These are phyloP conservation scores for Acer negundo DNA, from an alignment of 345 rosid species.

Conservation along the genomic window DNA sequence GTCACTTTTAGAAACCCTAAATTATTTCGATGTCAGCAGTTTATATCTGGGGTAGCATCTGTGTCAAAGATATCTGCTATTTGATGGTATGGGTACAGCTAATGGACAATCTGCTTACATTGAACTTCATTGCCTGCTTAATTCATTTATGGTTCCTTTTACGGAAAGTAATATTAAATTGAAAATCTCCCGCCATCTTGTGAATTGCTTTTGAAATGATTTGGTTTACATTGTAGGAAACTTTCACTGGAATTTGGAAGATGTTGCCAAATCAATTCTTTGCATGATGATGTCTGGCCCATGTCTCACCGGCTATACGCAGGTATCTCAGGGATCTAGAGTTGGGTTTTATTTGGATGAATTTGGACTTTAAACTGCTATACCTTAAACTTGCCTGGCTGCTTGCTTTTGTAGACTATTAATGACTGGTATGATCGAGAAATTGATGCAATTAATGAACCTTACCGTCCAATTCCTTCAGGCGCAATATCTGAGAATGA, in stretches of 20 bases:
- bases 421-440: conserved; percentile 98
- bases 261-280: conserved; percentile 83
- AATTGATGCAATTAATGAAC: conserved; percentile 96
- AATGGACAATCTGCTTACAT: too few relatives aligned
- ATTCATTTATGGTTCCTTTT: background rate
- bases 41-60: background rate
- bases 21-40: too few relatives aligned
- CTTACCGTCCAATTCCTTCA: conserved; percentile 97
- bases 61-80: background rate
- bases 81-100: background rate
- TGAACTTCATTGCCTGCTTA: too few relatives aligned
- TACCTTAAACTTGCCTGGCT: conserved; percentile 18
- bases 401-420: conserved; percentile 56
- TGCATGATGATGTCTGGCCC: conserved; percentile 99
- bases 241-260: conserved; percentile 91
- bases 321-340: conserved; percentile 45
- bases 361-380: conserved; percentile 14
- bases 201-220: background rate
- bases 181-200: background rate
- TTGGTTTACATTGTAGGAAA: conserved; percentile 57
- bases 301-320: conserved; percentile 94
- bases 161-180: background rate
- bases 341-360: conserved; percentile 16
- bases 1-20: background rate
- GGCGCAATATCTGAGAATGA: conserved; percentile 92